Base-by-base conservation (phyloP, 225 moss, liverwort and hornwort genomes). In the Anthoceros angustus region DNA sequence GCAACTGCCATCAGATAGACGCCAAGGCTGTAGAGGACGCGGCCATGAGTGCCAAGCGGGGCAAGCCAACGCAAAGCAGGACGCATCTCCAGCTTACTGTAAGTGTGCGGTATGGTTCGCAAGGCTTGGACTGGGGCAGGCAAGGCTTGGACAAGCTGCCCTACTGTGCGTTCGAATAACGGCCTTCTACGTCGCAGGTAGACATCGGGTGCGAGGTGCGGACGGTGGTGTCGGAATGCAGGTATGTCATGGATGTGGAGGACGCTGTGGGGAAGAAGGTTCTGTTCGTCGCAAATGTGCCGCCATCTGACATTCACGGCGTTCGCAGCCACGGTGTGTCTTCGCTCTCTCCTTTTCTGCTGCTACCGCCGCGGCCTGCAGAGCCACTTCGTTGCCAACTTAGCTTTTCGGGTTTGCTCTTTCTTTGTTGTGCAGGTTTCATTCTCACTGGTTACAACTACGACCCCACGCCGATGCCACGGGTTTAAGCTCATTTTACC, bases 211-310 rank as follows among this genome's bases (percentile, higher is more conserved):
- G 86, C 64, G 86, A 89, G 61, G 75, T 72, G 43, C 79, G 89
- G 67, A 79, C 71, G 6, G 70, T 89, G 5, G 84, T 89, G 41
- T 89, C 89, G 21, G 89, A 89, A 74, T 89, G 89, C 79, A 89
- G 80, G 76, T 89, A 80, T 63, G 89, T 89, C 61, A 89, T 89
- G 89, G 89, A 89, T 70, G 89, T 86, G 5, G 89, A 89, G 69
- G 89, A 89, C 63, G 89, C 89, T 9, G 89, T 89, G 62, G 89
- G 89, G 68, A 89, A 86, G 80, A 86, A 89, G 75, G 84, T 89
- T 24, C 72, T 89, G 21, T 72, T 89, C 60, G 80, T 86, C 43
- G 86, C 89, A 9, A 89, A 89, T 67, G 41, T 84, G 40, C 82
- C 86, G 38, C 79, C 89, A 40, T 74, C 80, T 25, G 74, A 86